Base-by-base conservation (phyloP, 2,329 filamentous ascomycete genomes). In the Scedosporium apiospermum region DNA sequence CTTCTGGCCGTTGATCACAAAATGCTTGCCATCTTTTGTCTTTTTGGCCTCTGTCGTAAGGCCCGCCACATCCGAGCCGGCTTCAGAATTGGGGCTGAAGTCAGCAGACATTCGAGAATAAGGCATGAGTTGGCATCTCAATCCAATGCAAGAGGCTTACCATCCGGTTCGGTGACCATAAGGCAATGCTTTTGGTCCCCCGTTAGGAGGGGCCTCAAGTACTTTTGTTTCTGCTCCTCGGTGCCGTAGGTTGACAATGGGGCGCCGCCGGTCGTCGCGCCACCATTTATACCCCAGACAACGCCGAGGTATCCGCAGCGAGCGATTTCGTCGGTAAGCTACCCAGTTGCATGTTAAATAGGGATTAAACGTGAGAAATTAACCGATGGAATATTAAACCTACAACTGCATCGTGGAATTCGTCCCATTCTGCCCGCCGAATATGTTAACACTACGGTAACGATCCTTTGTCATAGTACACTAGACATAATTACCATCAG, bases 111-210 rank as follows among this genome's bases (percentile, higher is more conserved):
- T n/a, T n/a, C 12, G 6, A n/a, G 7, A 57, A 27, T 34, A 34
- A 34, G 30, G 30, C 30, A 6, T 9, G 30, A 34, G 30, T 34
- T 34, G 30, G 30, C 30, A 9, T 34, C 30, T 6, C 30, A 34
- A 34, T 34, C 6, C 30, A 34, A 34, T 34, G 30, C 5, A 30
- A 27, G 7, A 27, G 26, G 18, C 57, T 38, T 6, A 59, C 57
- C 57, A 59, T 59, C 27, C 0, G 91, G 91, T 75, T 96, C 91
- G 1, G 91, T 95, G 70, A 96, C 91, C 61, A 90, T 91, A 3
- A 96, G 79, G 70, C 88, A 93, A 71, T 95, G 91, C 80, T 92
- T 93, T 84, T 95, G 95, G 80, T 87, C 85, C 64, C 90, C 91
- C 53, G 82, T 84, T 66, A 96, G 82, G 57, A 91, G 87, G 68